phyloP scores from a whole-genome alignment of 768 basidiomycete species.

The Cystobasidium tubakii region DNA sequence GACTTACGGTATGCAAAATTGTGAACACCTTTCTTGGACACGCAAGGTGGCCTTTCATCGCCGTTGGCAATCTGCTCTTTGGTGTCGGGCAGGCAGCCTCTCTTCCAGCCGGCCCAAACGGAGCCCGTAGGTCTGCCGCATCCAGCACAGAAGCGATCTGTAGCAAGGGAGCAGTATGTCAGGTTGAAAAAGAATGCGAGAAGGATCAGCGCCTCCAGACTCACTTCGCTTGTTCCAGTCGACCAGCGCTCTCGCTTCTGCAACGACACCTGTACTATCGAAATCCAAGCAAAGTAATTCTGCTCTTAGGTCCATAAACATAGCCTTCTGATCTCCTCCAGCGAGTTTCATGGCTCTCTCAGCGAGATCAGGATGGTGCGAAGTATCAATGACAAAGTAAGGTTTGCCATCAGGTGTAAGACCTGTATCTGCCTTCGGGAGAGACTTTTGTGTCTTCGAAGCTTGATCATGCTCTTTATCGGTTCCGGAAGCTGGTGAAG shows the following conservation, averaged over 20 bases:
- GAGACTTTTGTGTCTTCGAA: conserved; percentile 53
- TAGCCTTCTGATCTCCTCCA: conserved; percentile 49
- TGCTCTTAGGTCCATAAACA: conserved; percentile 67
- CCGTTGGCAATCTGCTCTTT: not conserved
- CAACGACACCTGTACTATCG: conserved; percentile 70
- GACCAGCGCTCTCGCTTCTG: conserved; percentile 68
- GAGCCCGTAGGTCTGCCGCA: conserved; percentile 77
- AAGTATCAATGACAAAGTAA: conserved; percentile 76
- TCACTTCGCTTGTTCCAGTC: conserved; percentile 93
- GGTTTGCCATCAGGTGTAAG: conserved; percentile 65
- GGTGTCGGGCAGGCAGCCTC: conserved; percentile 61
- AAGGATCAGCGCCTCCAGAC: conserved; percentile 51
- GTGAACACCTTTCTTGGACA: conserved; percentile 67
- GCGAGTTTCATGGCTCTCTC: conserved; percentile 38
- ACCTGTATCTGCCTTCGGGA: conserved; percentile 55
- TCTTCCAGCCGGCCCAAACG: conserved; percentile 94
- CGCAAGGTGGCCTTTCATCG: conserved; percentile 37
- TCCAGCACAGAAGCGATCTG: conserved; percentile 70
- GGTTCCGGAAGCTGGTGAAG: conserved; percentile 53
- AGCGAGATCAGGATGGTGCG: conserved; percentile 49
- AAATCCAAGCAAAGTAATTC: conserved; percentile 56
- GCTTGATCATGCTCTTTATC: conserved; percentile 41
- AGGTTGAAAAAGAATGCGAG: not conserved
- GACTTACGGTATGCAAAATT: conserved; percentile 57
- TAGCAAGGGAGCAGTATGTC: not conserved